These are phyloP conservation scores for Aegilops speltoides DNA, from an alignment of 176 grass and related monocot species.

Conservation along the genomic window DNA sequence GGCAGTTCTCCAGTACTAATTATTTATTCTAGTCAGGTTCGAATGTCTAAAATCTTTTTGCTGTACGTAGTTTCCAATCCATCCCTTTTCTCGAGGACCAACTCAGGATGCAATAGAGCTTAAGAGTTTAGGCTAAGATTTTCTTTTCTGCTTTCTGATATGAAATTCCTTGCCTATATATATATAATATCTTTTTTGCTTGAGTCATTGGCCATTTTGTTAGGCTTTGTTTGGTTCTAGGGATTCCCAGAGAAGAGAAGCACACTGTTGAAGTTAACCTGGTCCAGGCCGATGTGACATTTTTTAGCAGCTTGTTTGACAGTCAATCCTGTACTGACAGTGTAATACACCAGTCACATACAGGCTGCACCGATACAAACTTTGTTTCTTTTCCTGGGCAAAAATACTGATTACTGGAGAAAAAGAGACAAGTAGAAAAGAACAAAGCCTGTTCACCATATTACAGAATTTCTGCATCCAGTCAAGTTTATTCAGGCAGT, in stretches of 20 bases:
- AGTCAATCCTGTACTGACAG: not conserved
- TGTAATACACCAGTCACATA: not conserved
- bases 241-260: not conserved
- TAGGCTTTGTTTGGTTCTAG: not conserved
- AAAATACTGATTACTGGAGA: not conserved
- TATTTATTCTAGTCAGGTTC: conserved; percentile 7
- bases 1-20: conserved; percentile 33
- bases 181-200: not conserved
- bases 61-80: conserved; percentile 26
- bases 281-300: not conserved
- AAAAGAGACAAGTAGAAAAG: not conserved
- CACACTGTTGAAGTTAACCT: not conserved
- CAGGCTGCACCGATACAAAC: not conserved
- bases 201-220: not conserved
- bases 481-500: no score
- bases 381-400: not conserved
- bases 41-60: not conserved
- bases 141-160: not conserved
- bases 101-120: not conserved
- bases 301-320: not conserved
- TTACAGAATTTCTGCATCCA: not conserved
- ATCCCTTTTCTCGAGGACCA: not conserved
- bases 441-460: not conserved
- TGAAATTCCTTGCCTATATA: conserved; percentile 12
- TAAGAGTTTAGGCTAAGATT: not conserved